Conservation (phyloP, 345 rosid genomes). For the Laguncularia racemosa region DNA sequence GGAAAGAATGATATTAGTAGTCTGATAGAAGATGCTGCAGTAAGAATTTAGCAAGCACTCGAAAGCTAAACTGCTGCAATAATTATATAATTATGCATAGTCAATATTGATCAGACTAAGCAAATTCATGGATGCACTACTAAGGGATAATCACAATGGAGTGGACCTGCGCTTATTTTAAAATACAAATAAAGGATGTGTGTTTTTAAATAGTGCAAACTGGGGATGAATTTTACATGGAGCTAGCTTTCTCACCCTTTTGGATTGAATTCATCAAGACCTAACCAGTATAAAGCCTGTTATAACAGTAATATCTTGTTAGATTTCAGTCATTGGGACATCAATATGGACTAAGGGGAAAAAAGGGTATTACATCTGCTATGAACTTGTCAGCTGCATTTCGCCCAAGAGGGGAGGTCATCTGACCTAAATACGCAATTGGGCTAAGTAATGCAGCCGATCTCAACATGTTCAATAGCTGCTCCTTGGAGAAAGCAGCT, state of each 20-base stretch:
- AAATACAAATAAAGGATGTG: too few relatives aligned
- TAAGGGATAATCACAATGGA: too few relatives aligned
- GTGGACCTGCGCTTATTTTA: too few relatives aligned
- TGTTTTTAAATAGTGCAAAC: too few relatives aligned
- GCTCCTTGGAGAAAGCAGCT: slow-evolving; percentile 37
- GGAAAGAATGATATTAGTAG: neutral
- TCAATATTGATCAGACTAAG: too few relatives aligned
- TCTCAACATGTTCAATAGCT: slow-evolving; percentile 29
- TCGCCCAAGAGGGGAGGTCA: slow-evolving; percentile 33
- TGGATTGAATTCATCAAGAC: slow-evolving; percentile 32
- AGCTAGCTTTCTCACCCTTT: slow-evolving; percentile 22
- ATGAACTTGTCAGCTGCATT: slow-evolving; percentile 24
- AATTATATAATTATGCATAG: too few relatives aligned
- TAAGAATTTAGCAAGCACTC: too few relatives aligned
- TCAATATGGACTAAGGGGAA: neutral
- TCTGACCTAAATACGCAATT: slow-evolving; percentile 35
- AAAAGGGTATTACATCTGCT: slow-evolving; percentile 26
- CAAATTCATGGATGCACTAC: too few relatives aligned
- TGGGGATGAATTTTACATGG: too few relatives aligned
- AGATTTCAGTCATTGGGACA: neutral
- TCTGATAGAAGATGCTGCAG: neutral
- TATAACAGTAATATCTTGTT: slow-evolving; percentile 8
- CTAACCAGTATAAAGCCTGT: slow-evolving; percentile 31
- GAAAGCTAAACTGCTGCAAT: too few relatives aligned
- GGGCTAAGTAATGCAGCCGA: slow-evolving; percentile 47